These are phyloP conservation scores for Metschnikowia lachancei DNA, from an alignment of 805 yeast species.

Conservation along the genomic window DNA sequence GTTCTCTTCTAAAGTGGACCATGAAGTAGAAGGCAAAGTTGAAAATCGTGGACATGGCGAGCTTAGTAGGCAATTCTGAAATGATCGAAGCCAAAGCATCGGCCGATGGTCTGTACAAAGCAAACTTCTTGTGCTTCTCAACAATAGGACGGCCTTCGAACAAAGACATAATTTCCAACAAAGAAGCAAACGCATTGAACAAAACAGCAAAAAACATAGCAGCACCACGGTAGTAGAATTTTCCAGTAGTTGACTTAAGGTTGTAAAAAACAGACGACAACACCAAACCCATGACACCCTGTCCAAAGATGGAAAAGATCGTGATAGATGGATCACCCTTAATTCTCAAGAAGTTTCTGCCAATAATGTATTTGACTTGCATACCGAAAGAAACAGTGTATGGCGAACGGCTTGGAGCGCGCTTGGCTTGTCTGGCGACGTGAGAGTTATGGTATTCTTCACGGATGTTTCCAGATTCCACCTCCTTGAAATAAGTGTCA, in stretches of 20 bases:
- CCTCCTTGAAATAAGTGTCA: slow-evolving; percentile 37
- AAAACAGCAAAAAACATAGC: slow-evolving; percentile 58
- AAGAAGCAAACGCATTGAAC: slow-evolving; percentile 58
- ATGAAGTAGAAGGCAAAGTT: slow-evolving; percentile 32
- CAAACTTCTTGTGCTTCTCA: slow-evolving; percentile 67
- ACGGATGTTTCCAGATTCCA: slow-evolving; percentile 11
- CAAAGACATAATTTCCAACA: slow-evolving; percentile 57
- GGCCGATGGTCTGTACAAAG: slow-evolving; percentile 70
- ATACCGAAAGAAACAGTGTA: slow-evolving; percentile 34
- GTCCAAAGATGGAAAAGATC: slow-evolving; percentile 49
- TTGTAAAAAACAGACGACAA: slow-evolving; percentile 60
- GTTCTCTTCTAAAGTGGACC: slow-evolving; percentile 34
- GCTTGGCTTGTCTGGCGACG: slow-evolving; percentile 40
- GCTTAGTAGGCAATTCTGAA: slow-evolving; percentile 63
- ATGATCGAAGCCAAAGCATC: slow-evolving; percentile 64
- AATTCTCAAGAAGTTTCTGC: slow-evolving; percentile 53
- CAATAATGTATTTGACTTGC: slow-evolving; percentile 44
- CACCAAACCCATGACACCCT: slow-evolving; percentile 54
- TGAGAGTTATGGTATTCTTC: slow-evolving; percentile 23
- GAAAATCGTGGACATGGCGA: slow-evolving; percentile 31
- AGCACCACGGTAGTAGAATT: slow-evolving; percentile 64
- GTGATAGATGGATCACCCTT: slow-evolving; percentile 58
- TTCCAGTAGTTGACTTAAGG: slow-evolving; percentile 47
- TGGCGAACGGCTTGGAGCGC: slow-evolving; percentile 33
- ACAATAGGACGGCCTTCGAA: slow-evolving; percentile 64